Evolutionary conservation across 768 basidiomycete species (phyloP), one percentile per base, ranked within the genome.

Genomic region (Termitomyces sp.): DNA sequence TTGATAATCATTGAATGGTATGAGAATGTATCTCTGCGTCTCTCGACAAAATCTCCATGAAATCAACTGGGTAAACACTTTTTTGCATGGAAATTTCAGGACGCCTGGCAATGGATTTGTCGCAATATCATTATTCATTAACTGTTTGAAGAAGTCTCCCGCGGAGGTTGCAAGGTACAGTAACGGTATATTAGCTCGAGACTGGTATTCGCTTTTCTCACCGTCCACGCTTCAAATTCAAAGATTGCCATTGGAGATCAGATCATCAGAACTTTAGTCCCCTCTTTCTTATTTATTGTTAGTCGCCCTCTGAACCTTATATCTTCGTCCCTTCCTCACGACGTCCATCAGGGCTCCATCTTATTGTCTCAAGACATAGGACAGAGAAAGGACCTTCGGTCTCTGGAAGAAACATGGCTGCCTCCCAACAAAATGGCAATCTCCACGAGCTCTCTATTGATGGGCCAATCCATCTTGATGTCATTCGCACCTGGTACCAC

Each of bases 381-480:
- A 33, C 12, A 14, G 32, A 4, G 12, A 33, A 49, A 22, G 45
- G 16, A 7, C n/a, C 2, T 49, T 51, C 6, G 8, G 33, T 24
- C 24, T 14, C 14, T 12, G 13, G 16, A 50, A 8, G 35, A 26
- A 12, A 10, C 14, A 51, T 38, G 51, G 12, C 36, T 18, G 36
- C 36, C 38, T 28, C 4, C 24, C 50, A 13, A n/a, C 2, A 5
- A 1, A 28, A 26, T 7, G 9, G 26, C 12, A 4, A 38, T 36
- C 32, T 35, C 16, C 16, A 24, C 42, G n/a, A 12, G 16, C 13
- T 22, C 26, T 24, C 12, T 30, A 8, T 10, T 13, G 20, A 53
- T 42, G 1, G 26, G 3, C 16, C n/a, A 3, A 13, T 57, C 26
- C 60, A 57, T 45, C 57, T 61, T 33, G 42, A 54, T n/a, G 57